A percentile compares a stretch with the other conserved stretches of the same genome.
Conservation (phyloP, 2,329 filamentous ascomycete species). For the Fulvia fulva region DNA sequence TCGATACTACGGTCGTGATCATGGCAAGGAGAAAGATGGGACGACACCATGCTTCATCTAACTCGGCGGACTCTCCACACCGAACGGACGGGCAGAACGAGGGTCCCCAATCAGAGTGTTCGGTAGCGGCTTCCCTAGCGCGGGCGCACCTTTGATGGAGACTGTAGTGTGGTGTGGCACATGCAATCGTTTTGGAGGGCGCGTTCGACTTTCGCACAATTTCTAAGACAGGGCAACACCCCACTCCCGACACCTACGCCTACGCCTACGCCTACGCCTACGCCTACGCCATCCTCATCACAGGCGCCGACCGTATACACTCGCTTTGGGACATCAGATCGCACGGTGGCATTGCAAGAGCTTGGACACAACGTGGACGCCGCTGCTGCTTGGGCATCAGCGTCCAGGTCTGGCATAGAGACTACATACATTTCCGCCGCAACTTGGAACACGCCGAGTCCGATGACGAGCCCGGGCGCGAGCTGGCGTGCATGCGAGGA, state of each 20-base stretch:
- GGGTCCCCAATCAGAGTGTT: too few relatives aligned
- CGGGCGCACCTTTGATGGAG: neutral
- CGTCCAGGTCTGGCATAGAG: neutral
- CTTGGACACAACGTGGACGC: neutral
- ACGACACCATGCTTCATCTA: too few relatives aligned
- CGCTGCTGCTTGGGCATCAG: neutral
- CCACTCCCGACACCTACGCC: neutral
- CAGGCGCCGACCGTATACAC: neutral
- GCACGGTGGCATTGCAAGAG: neutral
- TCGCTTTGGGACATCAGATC: neutral
- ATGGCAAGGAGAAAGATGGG: too few relatives aligned
- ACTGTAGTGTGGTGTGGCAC: neutral
- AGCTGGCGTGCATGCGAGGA: conserved; percentile 7
- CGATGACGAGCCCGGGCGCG: conserved; percentile 4
- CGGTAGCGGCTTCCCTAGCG: too few relatives aligned
- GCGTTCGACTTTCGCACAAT: too few relatives aligned
- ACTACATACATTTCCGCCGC: neutral
- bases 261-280: neutral
- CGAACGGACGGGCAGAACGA: too few relatives aligned
- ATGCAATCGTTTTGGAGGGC: neutral
- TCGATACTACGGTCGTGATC: too few relatives aligned
- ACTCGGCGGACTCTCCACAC: too few relatives aligned
- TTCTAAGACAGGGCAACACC: neutral
- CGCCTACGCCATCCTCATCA: neutral
- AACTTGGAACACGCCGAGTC: neutral